These are phyloP conservation scores for Lachancea quebecensis DNA, from an alignment of 805 yeast genomes.

Conservation along the genomic window DNA sequence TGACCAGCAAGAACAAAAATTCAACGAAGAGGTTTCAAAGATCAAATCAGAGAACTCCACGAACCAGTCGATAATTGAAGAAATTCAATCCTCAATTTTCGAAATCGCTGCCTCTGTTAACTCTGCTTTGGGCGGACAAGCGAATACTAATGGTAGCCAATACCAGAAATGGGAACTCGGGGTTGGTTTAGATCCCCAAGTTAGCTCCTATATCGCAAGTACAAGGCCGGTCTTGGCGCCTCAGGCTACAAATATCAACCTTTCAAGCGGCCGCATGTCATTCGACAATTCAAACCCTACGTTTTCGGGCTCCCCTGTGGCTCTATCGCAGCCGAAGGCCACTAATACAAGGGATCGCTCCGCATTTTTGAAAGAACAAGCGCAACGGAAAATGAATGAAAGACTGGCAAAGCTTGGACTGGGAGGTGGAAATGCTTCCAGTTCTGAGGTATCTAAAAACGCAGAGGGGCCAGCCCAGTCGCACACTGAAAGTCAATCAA, in stretches of 20 bases:
- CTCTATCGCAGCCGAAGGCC: not conserved
- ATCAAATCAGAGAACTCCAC: constrained; percentile 48
- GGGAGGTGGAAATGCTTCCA: constrained; percentile 28
- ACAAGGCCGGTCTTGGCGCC: constrained; percentile 28
- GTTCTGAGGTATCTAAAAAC: not conserved
- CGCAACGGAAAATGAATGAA: constrained; percentile 76
- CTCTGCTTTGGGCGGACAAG: constrained; percentile 23
- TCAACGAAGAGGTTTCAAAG: constrained; percentile 44
- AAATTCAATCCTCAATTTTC: constrained; percentile 64
- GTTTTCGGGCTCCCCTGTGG: too few relatives aligned
- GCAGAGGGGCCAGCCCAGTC: not conserved
- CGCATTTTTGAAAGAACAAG: constrained; percentile 76
- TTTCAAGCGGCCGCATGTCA: not conserved
- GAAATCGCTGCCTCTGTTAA: constrained; percentile 44
- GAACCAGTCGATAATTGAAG: constrained; percentile 57
- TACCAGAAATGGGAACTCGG: constrained; percentile 77
- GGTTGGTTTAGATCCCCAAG: constrained; percentile 64
- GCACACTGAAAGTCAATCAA: constrained; percentile 2
- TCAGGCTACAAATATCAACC: not conserved
- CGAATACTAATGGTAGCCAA: constrained; percentile 32
- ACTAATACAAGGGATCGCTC: constrained; percentile 60
- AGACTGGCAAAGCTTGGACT: constrained; percentile 77
- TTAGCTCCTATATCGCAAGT: constrained; percentile 53
- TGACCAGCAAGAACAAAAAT: constrained; percentile 32
- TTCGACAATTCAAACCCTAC: too few relatives aligned